Percentiles rank a stretch among this genome's conserved stretches.
These are phyloP conservation scores for Pyricularia pennisetigena DNA, from an alignment of 2,329 filamentous ascomycete species.

Conservation along the genomic window DNA sequence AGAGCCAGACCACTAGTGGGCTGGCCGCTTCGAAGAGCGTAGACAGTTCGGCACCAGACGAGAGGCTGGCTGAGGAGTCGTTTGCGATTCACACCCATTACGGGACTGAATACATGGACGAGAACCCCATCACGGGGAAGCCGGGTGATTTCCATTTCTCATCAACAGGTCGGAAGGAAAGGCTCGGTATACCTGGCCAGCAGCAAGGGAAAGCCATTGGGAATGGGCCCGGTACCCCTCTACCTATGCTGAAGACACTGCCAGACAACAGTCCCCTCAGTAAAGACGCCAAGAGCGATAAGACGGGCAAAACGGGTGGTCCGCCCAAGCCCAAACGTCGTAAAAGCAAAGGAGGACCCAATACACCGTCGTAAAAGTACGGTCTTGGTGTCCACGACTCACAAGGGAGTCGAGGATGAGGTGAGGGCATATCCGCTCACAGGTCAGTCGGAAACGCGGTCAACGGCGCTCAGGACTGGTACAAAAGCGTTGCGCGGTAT, in stretches of 20 bases:
- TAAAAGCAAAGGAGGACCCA: slow-evolving; percentile 32
- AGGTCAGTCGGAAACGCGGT: background rate
- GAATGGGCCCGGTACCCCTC: slow-evolving; percentile 15
- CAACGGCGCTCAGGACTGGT: background rate
- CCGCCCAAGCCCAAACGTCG: slow-evolving; percentile 32
- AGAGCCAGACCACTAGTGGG: slow-evolving; percentile 16
- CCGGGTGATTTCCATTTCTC: slow-evolving; percentile 57
- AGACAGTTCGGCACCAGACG: slow-evolving; percentile 24
- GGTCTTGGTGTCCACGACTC: background rate
- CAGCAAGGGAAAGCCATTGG: slow-evolving; percentile 15
- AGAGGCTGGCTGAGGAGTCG: slow-evolving; percentile 45
- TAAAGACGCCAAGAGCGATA: slow-evolving; percentile 34
- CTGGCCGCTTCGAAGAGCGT: slow-evolving; percentile 16
- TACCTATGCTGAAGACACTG: slow-evolving; percentile 24
- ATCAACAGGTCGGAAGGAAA: slow-evolving; percentile 46
- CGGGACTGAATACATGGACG: slow-evolving; percentile 56
- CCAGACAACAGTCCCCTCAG: slow-evolving; percentile 26
- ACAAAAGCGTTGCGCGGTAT: background rate
- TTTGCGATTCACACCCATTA: slow-evolving; percentile 46
- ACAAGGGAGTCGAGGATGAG: background rate
- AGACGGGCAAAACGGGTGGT: slow-evolving; percentile 21
- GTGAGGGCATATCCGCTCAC: background rate
- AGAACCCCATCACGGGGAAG: slow-evolving; percentile 57
- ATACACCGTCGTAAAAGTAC: slow-evolving; percentile 17
- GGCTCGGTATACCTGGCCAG: slow-evolving; percentile 12